Base-by-base conservation (phyloP, 257 asterid species). In the Lantana camara region DNA sequence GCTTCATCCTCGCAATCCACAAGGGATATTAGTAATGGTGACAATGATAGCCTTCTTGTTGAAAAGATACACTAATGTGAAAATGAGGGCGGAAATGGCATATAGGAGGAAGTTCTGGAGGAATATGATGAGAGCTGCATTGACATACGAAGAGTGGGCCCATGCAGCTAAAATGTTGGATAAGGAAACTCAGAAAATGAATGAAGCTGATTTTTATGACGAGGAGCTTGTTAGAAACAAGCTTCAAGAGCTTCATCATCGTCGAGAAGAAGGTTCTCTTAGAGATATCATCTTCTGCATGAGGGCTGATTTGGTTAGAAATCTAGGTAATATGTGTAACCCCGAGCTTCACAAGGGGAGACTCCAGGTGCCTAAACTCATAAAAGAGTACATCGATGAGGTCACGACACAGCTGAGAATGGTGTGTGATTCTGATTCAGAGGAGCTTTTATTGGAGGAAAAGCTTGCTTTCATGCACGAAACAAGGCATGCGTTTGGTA, bases 71-170 rank as follows among this genome's bases (percentile, higher is more conserved):
- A 84, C 97, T 9, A 82, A 85, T 69, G 95, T 93, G 70, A 93
- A 84, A 60, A 68, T 30, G 51, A 80, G 85, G 76, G 97, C 96
- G 0, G 94, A 93, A 77, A 85, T 90, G 97, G 97, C 90, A 1
- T 90, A 90, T 72, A 81, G 88, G 82, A 81, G 95, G 76, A 88
- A 90, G 38, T 90, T 93, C 64, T 93, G 99, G 99, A 83, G 95
- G 79, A 94, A 94, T 60, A 88, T 88, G 95, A 90, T 84, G 96
- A 84, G 89, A 38, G 66, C 85, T 46, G 97, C 97, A n/a, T 71
- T 88, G 49, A 94, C 90, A 3, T 94, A 94, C 46, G 99, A 94
- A 70, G 97, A 94, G 66, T 94, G 99, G 99, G 95, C 96, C 59
- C 99, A 94, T 74, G 97, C 95, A 27, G 91, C 99, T 14, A 84